Percentiles rank a stretch among this genome's conserved stretches.
phyloP scores from a whole-genome alignment of 1,139 yeast species.

The Pichia sorboxylosa region DNA sequence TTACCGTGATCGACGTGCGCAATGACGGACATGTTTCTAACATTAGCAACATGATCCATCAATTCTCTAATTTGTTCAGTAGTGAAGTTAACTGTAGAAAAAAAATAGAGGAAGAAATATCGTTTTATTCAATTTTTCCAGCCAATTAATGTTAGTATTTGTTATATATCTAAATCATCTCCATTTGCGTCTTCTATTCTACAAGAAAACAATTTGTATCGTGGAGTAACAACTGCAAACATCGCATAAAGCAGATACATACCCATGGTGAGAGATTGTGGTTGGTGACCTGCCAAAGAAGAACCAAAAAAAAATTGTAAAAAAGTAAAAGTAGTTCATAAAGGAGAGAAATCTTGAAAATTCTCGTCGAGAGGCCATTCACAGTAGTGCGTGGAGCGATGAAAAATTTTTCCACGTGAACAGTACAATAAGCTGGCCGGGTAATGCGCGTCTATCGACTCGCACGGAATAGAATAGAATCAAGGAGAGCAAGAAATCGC shows the following conservation, averaged over 20 bases:
- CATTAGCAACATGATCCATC: slow-evolving; percentile 99
- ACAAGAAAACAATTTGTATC: neutral
- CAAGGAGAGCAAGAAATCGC: too few species aligned
- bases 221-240: too few species aligned
- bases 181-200: neutral
- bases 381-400: too few species aligned
- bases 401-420: too few species aligned
- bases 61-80: slow-evolving; percentile 94
- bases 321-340: too few species aligned
- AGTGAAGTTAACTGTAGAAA: slow-evolving; percentile 51
- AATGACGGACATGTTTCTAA: slow-evolving; percentile 99
- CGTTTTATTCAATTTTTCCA: too few species aligned
- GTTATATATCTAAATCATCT: neutral
- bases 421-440: too few species aligned
- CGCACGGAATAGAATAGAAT: too few species aligned
- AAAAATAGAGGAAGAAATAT: too few species aligned
- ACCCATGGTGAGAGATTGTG: slow-evolving; percentile 10
- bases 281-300: slow-evolving; percentile 4
- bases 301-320: neutral
- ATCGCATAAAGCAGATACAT: slow-evolving; percentile 3
- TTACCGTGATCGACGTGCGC: slow-evolving; percentile 99
- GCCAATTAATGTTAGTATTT: neutral
- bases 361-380: too few species aligned
- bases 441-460: too few species aligned
- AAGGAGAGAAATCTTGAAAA: too few species aligned